Percentiles rank a stretch among this genome's conserved stretches.
Evolutionary conservation across 345 rosid genomes (phyloP).

Genomic region (Limnanthes douglasii): DNA sequence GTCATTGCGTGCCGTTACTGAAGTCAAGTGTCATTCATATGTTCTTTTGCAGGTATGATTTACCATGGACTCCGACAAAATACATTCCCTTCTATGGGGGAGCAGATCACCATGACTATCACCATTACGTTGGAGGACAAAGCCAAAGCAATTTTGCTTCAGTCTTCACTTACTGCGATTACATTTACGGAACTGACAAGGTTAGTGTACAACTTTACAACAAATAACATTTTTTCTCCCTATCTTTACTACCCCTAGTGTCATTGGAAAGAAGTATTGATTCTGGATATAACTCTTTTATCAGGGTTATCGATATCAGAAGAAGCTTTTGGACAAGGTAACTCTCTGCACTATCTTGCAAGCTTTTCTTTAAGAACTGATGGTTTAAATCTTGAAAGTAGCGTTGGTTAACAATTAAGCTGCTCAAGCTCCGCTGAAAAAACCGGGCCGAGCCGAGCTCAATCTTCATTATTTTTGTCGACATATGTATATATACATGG

Average conservation of each 20-base stretch:
- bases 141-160: slow-evolving; percentile 99
- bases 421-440: no score
- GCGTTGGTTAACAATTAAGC: no score
- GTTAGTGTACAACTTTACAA: slow-evolving; percentile 13
- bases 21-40: no score
- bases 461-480: no score
- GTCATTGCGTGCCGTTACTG: no score
- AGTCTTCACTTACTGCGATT: slow-evolving; percentile 92
- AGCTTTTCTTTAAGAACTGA: no score
- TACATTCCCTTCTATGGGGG: slow-evolving; percentile 96
- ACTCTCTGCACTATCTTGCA: background rate
- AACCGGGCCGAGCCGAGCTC: no score
- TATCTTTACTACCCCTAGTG: background rate
- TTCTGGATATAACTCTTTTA: slow-evolving; percentile 1
- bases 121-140: slow-evolving; percentile 97
- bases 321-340: slow-evolving; percentile 58
- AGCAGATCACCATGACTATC: slow-evolving; percentile 94
- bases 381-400: no score
- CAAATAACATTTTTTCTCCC: background rate
- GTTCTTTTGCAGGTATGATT: slow-evolving; percentile 45
- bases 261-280: slow-evolving; percentile 6
- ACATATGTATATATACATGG: no score
- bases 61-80: slow-evolving; percentile 81
- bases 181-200: slow-evolving; percentile 89
- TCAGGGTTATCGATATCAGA: slow-evolving; percentile 87